phyloP scores from a whole-genome alignment of 352 stramenopile genomes.

The Globisporangium rhizosaccharum region DNA sequence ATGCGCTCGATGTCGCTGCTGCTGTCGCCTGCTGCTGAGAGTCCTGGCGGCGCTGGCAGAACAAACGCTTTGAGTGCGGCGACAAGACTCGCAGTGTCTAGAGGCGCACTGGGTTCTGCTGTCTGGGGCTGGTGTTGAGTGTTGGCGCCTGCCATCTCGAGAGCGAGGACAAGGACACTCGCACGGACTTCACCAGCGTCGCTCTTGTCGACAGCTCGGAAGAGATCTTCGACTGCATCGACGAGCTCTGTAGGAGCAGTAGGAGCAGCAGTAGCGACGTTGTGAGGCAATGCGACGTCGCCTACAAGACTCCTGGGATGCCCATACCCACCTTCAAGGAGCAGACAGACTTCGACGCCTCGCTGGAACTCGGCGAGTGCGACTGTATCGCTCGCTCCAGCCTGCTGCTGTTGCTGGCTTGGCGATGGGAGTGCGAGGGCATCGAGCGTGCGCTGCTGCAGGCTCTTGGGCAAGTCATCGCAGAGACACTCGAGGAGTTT shows the following conservation, averaged over 20 bases:
- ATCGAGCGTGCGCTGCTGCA: conserved; percentile 6
- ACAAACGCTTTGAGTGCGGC: conserved; percentile 4
- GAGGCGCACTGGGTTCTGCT: neutral
- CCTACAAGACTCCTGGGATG: no score
- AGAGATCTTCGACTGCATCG: conserved; percentile 9
- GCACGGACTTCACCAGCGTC: conserved; percentile 7
- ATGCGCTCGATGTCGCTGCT: neutral
- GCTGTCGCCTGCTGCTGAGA: neutral
- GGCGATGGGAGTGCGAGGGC: neutral
- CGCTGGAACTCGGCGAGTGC: conserved; percentile 11
- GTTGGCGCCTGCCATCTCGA: conserved; percentile 3
- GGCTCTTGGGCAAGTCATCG: conserved; percentile 8
- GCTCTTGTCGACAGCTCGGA: conserved; percentile 9
- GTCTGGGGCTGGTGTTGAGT: neutral
- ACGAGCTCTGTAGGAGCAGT: conserved; percentile 2
- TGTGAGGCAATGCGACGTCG: no score
- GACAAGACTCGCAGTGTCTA: neutral
- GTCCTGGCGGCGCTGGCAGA: neutral
- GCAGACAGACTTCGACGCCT: conserved; percentile 9
- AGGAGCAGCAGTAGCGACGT: neutral
- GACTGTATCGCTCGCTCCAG: neutral
- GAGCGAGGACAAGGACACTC: conserved; percentile 4
- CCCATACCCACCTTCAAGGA: conserved; percentile 9
- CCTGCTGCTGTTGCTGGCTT: neutral
- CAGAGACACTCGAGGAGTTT: conserved; percentile 9